Base-by-base conservation (phyloP, 148 eudicot species). In the Rhododendron molle region DNA sequence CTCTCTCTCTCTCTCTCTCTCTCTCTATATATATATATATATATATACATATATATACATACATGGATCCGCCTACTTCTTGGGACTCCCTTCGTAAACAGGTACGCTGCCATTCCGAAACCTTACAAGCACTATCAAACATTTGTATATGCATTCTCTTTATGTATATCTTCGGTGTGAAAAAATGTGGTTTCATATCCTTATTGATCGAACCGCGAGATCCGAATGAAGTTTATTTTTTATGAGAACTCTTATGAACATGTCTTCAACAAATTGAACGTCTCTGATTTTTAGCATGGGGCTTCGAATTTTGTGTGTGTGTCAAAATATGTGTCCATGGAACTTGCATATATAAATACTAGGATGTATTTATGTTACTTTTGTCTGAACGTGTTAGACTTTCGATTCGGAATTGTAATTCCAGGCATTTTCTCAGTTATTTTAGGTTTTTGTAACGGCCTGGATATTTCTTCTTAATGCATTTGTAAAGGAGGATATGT, bases 61-160 rank as follows among this genome's bases (percentile, higher is more conserved):
- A 40, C 82, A 90, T 91, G 98, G 98, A 95, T 91, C 94, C 93
- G 44, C 92, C 94, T 30, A 88, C 73, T 67, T 95, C 98, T 40
- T 95, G 98, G 98, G 96, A 95, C 88, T 88, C 98, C 85, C 88
- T 95, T 83, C 91, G 95, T 28, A 95, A 95, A 49, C 94, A 95
- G 98, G 98, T 95, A 26, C 72, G 15, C 5, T 9, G 3, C 30
- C 13, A n/a, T 67, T 67, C 4, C 32, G 72, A 67, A 67, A 8
- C 28, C 13, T 62, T 26, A 62, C 12, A 2, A 8, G 28, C 3
- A 9, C 71, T 62, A 9, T 26, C 30, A 62, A n/a, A 23, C 71
- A 26, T 62, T n/a, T n/a, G 28, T 62, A n/a, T 23, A n/a, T 62
- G 30, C 28, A 62, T 62, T 62, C 28, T 62, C 71, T 28, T 62